Percentiles rank a stretch among this genome's conserved stretches.
Evolutionary conservation across 1,284 basidiomycete genomes (phyloP).

Genomic region (Boletus sp.): DNA sequence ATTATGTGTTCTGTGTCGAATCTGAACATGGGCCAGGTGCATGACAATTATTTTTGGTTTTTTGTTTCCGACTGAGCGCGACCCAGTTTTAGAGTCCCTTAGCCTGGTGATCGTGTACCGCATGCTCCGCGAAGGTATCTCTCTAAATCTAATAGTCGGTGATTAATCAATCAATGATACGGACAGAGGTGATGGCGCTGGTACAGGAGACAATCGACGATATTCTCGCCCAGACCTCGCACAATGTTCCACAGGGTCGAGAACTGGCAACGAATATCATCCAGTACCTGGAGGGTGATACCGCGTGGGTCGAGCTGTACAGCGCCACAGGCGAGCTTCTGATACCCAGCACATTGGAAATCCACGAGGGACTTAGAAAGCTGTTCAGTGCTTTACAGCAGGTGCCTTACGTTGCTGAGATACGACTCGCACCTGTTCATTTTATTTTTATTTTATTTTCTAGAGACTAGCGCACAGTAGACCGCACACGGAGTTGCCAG

Average conservation of each 20-base stretch:
- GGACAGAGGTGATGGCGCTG: conserved; percentile 59
- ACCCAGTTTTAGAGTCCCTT: conserved; percentile 59
- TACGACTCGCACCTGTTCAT: neutral
- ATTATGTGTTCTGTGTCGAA: conserved; percentile 71
- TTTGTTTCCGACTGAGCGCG: conserved; percentile 7
- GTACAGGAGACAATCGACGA: conserved; percentile 51
- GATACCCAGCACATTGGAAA: conserved; percentile 45
- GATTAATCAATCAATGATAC: conserved; percentile 2
- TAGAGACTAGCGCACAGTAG: conserved; percentile 26
- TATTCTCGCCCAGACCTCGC: conserved; percentile 37
- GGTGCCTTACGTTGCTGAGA: conserved; percentile 31
- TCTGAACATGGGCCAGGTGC: conserved; percentile 59
- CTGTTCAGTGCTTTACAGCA: conserved; percentile 40
- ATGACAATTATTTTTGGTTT: neutral
- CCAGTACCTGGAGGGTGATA: conserved; percentile 59
- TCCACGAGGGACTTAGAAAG: conserved; percentile 38
- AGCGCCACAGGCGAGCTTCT: conserved; percentile 64
- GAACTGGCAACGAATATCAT: conserved; percentile 49
- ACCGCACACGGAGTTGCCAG: conserved; percentile 5
- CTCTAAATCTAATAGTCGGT: conserved; percentile 1
- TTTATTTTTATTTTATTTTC: conserved; percentile 1
- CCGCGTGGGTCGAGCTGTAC: conserved; percentile 67
- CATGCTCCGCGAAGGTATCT: conserved; percentile 69
- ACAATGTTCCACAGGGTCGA: conserved; percentile 31
- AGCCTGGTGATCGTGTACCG: conserved; percentile 66